Evolutionary conservation across 805 yeast genomes (phyloP).

Genomic region (Yarrowia sp.): DNA sequence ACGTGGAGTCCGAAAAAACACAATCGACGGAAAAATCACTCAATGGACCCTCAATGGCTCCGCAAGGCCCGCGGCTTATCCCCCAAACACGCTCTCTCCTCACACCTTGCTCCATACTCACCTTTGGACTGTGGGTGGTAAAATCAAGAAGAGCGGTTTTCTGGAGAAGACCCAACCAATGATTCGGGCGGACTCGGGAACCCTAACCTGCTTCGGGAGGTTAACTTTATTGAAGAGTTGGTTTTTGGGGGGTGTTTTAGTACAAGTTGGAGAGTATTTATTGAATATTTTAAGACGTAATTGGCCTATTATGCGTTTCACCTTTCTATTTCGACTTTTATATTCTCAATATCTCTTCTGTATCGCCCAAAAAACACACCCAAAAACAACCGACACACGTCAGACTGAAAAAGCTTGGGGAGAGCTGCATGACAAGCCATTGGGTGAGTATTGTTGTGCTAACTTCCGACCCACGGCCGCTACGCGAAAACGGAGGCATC

Average conservation of each 20-base stretch:
- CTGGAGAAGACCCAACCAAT: conserved; percentile 19
- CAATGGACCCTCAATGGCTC: too few species aligned
- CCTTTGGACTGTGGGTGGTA: conserved; percentile 16
- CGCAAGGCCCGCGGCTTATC: too few species aligned
- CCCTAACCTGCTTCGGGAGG: conserved; percentile 22
- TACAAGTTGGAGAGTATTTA: too few species aligned
- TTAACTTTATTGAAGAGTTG: background rate
- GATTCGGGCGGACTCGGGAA: conserved; percentile 24
- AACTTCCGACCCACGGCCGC: background rate
- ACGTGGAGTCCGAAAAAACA: too few species aligned
- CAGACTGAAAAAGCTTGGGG: background rate
- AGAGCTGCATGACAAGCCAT: background rate
- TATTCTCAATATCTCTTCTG: background rate
- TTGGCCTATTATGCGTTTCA: background rate
- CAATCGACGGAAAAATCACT: too few species aligned
- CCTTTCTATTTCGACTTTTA: background rate
- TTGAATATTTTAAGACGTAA: too few species aligned
- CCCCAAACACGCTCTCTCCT: too few species aligned
- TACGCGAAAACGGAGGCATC: background rate
- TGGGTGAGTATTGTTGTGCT: background rate
- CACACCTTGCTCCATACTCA: conserved; percentile 1
- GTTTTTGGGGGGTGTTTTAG: background rate
- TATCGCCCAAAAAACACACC: background rate
- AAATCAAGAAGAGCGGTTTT: conserved; percentile 24
- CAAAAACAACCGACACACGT: background rate